Evolutionary conservation across 169 alveolate genomes (phyloP), one percentile per base, ranked within the genome.

Genomic region (Perkinsus marinus): DNA sequence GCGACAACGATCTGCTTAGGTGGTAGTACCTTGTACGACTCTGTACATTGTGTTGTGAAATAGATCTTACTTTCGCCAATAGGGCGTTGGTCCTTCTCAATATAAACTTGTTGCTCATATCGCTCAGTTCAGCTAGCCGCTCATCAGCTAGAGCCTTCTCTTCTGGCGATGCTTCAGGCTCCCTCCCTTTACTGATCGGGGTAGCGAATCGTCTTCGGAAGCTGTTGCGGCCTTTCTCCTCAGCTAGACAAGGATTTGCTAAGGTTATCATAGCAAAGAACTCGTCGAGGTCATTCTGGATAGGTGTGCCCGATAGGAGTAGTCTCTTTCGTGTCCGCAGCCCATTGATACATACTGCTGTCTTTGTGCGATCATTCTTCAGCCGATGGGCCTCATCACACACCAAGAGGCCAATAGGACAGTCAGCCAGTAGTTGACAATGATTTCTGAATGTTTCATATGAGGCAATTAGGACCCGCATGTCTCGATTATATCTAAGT

Each of bases 381-480:
- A 98, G 95, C 93, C 97, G 96, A 92, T 98, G 99, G 30, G 99
- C 99, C 93, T 98, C 99, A 93, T 98, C 99, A 92, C 99, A 97
- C 43, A 98, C 97, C 41, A 98, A 93, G 92, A 98, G 95, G 93
- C 98, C 99, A 91, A 97, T 96, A n/a, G 98, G 97, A 19, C 96
- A 97, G 41, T 97, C 97, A 37, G 97, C 97, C 36, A 98, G 93
- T 22, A 93, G 92, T 26, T 94, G 95, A 26, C 93, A 96, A 92
- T 97, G 98, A 91, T 94, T 95, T 68, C 99, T 94, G 94, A 97
- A 98, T 39, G 98, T 95, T 91, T 98, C 99, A 93, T 98, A 98
- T 39, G 98, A 95, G 26, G 98, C 95, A 17, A 98, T 95, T n/a
- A 98, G 92, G 43, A 97, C 96, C 68, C 95, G 93, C 17, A 98